Evolutionary conservation across 768 basidiomycete genomes (phyloP).

Genomic region (Leucocoprinus leucothites): DNA sequence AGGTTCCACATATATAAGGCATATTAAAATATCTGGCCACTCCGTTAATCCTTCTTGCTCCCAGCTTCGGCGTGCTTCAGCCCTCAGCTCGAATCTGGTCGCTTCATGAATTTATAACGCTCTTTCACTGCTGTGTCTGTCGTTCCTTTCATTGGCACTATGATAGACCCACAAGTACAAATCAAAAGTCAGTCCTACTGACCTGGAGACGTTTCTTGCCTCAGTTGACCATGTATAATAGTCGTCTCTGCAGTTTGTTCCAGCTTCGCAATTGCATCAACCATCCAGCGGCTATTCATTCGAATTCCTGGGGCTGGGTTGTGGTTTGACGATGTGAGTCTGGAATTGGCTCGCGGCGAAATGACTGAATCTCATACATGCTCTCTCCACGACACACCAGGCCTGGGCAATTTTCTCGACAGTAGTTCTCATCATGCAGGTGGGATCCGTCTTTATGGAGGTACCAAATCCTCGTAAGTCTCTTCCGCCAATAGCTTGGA

Average conservation of each 20-base stretch:
- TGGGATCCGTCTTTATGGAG: neutral
- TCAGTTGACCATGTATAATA: too few relatives aligned
- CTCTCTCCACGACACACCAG: neutral
- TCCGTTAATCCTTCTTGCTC: neutral
- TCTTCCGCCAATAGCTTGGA: neutral
- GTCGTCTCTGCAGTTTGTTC: slow-evolving; percentile 22
- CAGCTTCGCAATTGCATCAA: slow-evolving; percentile 27
- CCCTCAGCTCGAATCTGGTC: neutral
- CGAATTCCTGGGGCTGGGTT: slow-evolving; percentile 19
- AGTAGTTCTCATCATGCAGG: neutral
- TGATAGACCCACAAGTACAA: slow-evolving; percentile 1
- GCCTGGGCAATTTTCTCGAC: neutral
- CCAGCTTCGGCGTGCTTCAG: too few relatives aligned
- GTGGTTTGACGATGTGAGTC: slow-evolving; percentile 9
- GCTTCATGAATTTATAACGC: neutral
- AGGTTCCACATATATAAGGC: too few relatives aligned
- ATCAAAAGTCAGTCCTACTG: neutral
- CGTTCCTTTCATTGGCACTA: neutral
- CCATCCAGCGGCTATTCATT: slow-evolving; percentile 28
- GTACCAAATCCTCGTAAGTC: neutral
- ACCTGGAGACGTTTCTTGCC: slow-evolving; percentile 1
- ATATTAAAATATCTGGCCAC: too few relatives aligned
- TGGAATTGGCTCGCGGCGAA: too few relatives aligned
- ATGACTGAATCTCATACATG: too few relatives aligned
- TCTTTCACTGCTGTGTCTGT: neutral